phyloP scores from a whole-genome alignment of 768 basidiomycete species.

The Tulasnella sp. region DNA sequence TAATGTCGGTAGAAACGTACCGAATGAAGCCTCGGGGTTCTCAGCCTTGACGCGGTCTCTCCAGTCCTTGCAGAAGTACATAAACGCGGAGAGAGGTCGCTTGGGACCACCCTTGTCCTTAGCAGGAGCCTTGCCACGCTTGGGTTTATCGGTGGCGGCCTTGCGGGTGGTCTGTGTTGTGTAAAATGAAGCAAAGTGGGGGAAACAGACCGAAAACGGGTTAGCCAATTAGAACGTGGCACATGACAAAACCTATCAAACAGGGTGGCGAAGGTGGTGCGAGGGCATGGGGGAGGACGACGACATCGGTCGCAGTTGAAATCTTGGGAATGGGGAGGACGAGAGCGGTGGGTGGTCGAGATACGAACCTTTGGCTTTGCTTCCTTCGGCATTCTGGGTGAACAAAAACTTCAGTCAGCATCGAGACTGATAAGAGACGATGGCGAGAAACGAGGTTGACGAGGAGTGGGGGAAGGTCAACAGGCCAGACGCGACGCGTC shows the following conservation, averaged over 20 bases:
- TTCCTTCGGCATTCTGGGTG: slow-evolving; percentile 8
- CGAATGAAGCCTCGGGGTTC: slow-evolving; percentile 91
- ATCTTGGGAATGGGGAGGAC: not conserved
- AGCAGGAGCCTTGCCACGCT: slow-evolving; percentile 22
- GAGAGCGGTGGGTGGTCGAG: not conserved
- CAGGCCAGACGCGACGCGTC: not conserved
- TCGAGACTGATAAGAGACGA: not conserved
- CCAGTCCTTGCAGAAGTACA: slow-evolving; percentile 98
- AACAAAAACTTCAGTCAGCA: slow-evolving; percentile 1
- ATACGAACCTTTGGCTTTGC: slow-evolving; percentile 12
- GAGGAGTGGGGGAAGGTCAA: not conserved
- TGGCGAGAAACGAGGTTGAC: not conserved
- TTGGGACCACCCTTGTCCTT: slow-evolving; percentile 79
- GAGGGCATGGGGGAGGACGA: not conserved
- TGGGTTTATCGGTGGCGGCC: slow-evolving; percentile 49
- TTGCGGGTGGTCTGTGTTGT: slow-evolving; percentile 46
- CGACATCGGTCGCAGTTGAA: not conserved
- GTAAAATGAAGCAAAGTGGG: not conserved
- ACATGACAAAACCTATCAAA: not conserved
- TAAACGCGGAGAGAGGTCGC: slow-evolving; percentile 90
- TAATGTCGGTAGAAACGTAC: slow-evolving; percentile 27
- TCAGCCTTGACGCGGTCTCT: slow-evolving; percentile 90
- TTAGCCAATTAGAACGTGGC: slow-evolving; percentile 1
- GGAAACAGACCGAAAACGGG: not conserved
- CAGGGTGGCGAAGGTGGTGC: not conserved